Evolutionary conservation across 805 yeast species (phyloP).

Genomic region (Martiniozyma abietophila): DNA sequence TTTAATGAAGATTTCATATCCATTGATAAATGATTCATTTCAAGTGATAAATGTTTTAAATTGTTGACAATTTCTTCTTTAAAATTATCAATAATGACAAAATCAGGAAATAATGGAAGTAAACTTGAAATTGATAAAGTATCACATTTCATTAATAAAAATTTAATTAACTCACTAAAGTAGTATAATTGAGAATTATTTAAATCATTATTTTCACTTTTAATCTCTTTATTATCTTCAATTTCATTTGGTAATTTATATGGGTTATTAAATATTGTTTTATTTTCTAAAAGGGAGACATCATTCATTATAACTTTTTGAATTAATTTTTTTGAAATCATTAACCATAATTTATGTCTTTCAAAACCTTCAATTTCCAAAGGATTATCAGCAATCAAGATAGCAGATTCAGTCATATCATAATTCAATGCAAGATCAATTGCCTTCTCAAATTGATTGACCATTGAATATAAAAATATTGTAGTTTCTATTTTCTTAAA

Average conservation of each 20-base stretch:
- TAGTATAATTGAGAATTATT: constrained; percentile 22
- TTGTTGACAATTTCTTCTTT: constrained; percentile 76
- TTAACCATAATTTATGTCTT: constrained; percentile 67
- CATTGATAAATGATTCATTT: constrained; percentile 52
- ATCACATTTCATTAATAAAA: constrained; percentile 35
- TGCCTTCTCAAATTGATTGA: constrained; percentile 73
- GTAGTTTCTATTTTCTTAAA: constrained; percentile 55
- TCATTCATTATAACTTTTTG: constrained; percentile 24
- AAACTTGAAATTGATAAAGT: constrained; percentile 67
- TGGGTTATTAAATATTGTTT: constrained; percentile 10
- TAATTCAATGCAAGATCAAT: constrained; percentile 60
- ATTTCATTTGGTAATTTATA: no score
- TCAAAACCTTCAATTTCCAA: constrained; percentile 25
- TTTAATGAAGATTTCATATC: constrained; percentile 70
- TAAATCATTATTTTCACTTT: constrained; percentile 6
- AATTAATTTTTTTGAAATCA: constrained; percentile 46
- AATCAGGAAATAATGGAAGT: constrained; percentile 77
- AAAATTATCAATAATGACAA: constrained; percentile 70
- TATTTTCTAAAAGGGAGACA: constrained; percentile 18
- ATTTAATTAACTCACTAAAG: constrained; percentile 25
- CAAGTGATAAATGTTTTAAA: constrained; percentile 61
- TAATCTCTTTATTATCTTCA: constrained; percentile 7
- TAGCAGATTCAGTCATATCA: constrained; percentile 50
- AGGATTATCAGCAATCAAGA: constrained; percentile 47
- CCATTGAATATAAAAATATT: constrained; percentile 57